These are phyloP conservation scores for Coemansia sp. DNA, from an alignment of 192 early-diverging fungal genomes.

Conservation along the genomic window DNA sequence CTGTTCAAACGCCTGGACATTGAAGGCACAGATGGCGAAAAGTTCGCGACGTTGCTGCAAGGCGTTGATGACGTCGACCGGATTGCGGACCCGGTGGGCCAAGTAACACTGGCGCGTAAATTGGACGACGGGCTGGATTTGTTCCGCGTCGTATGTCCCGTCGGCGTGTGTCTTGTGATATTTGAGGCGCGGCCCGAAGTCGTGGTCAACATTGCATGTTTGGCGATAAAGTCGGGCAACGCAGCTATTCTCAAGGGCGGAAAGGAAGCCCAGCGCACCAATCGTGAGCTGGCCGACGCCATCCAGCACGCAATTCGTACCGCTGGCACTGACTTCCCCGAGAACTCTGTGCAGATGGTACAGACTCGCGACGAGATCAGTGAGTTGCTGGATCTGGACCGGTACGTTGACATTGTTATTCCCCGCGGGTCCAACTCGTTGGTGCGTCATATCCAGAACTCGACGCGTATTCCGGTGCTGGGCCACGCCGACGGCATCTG, in stretches of 20 bases:
- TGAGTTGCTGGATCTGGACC: conserved; percentile 79
- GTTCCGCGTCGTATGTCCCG: conserved; percentile 88
- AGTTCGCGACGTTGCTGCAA: conserved; percentile 81
- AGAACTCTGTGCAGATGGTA: conserved; percentile 81
- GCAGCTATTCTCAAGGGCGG: conserved; percentile 98
- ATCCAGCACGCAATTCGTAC: conserved; percentile 78
- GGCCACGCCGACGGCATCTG: conserved; percentile 99
- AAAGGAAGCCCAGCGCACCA: conserved; percentile 83
- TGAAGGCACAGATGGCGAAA: conserved; percentile 67
- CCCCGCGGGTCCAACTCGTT: conserved; percentile 91
- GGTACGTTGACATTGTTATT: conserved; percentile 94
- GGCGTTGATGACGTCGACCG: conserved; percentile 87
- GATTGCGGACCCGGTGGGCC: conserved; percentile 81
- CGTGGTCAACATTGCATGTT: conserved; percentile 92
- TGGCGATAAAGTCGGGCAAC: conserved; percentile 96
- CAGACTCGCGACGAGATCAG: conserved; percentile 87
- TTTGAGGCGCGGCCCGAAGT: conserved; percentile 99
- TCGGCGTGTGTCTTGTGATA: conserved; percentile 94
- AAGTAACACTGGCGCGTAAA: conserved; percentile 72
- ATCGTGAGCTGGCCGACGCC: conserved; percentile 69
- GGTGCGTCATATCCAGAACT: conserved; percentile 87
- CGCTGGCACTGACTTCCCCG: conserved; percentile 57
- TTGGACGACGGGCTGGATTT: conserved; percentile 85
- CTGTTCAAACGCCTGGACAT: conserved; percentile 91
- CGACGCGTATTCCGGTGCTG: conserved; percentile 97